Conservation (phyloP, 1,139 yeast species). For the Yamadazyma oceani region DNA sequence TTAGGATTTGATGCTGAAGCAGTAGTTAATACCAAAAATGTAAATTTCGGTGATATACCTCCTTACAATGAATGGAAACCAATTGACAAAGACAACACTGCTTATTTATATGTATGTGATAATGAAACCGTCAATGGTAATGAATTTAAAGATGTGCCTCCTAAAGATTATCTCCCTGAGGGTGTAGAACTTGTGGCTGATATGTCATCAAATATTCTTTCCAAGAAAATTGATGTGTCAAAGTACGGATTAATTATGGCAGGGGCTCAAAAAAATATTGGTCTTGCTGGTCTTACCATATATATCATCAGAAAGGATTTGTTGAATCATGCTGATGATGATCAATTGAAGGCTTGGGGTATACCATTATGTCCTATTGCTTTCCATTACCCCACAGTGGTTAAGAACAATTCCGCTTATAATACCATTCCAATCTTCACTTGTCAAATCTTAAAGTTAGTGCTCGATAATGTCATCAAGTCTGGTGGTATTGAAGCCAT, state of each 20-base stretch:
- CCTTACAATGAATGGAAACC: conserved; percentile 62
- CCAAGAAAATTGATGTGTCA: conserved; percentile 75
- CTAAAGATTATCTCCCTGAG: conserved; percentile 55
- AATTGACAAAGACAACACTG: conserved; percentile 51
- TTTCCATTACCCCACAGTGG: conserved; percentile 82
- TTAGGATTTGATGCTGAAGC: conserved; percentile 76
- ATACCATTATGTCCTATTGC: conserved; percentile 86
- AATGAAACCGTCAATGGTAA: conserved; percentile 96
- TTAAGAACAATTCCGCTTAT: conserved; percentile 86
- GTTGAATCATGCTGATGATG: conserved; percentile 66
- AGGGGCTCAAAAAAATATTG: conserved; percentile 98
- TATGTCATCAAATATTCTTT: conserved; percentile 89
- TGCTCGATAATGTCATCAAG: conserved; percentile 57
- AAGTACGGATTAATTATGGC: conserved; percentile 84
- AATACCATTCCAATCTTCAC: conserved; percentile 95
- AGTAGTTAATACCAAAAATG: conserved; percentile 64
- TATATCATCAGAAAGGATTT: conserved; percentile 84
- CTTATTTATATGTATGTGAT: conserved; percentile 89
- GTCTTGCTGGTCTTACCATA: conserved; percentile 91
- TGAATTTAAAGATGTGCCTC: conserved; percentile 65
- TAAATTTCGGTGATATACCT: conserved; percentile 71
- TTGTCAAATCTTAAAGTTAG: conserved; percentile 79
- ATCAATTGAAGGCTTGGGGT: conserved; percentile 54
- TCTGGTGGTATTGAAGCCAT: conserved; percentile 61
- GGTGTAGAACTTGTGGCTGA: conserved; percentile 85